Base-by-base conservation (phyloP, 2,329 filamentous ascomycete genomes). In the Fusarium sp. region DNA sequence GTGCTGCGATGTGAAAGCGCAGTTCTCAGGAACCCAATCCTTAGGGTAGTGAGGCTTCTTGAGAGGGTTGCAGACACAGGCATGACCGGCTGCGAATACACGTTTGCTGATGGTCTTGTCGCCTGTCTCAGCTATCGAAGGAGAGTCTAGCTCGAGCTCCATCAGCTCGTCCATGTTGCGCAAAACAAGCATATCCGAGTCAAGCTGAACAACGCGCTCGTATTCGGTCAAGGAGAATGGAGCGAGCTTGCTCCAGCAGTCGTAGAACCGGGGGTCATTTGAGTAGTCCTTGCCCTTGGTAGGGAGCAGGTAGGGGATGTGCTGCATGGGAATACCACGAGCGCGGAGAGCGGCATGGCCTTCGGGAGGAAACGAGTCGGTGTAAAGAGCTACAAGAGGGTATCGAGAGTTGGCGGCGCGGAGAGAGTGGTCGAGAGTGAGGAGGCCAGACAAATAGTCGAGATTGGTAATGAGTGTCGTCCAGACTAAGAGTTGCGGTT, bases 111-210 rank as follows among this genome's bases (percentile, higher is more conserved):
- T 56, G 4, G 49, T 39, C 35, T 56, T 47, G n/a, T 70, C 50
- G 23, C 66, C 68, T 6, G 60, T 59, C 30, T 66, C 72, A 41
- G 67, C 67, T 43, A 79, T 47, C 11, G 62, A 37, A 1, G 71
- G 72, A 32, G 81, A 75, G 78, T 95, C 92, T 45, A 96, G 86
- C 64, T 87, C 82, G 49, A 97, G 72, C n/a, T 92, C 88, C 92
- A 97, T 96, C 70, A 97, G 82, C 81, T 96, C 93, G 77, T 97
- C 94, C 92, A 97, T 97, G 79, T 96, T 96, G 73, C 84, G 84
- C 68, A 90, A 79, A 9, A 93, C 88, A 50, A 97, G 81, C 93
- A 97, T 97, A 81, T 97, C 94, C 74, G 90, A 91, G 80, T 97
- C 94, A 55, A 97, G 84, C 80, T 93, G 91, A 35, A 96, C 91